Conservation (phyloP, 2,329 filamentous ascomycete genomes). For the Fusarium beomiforme region DNA sequence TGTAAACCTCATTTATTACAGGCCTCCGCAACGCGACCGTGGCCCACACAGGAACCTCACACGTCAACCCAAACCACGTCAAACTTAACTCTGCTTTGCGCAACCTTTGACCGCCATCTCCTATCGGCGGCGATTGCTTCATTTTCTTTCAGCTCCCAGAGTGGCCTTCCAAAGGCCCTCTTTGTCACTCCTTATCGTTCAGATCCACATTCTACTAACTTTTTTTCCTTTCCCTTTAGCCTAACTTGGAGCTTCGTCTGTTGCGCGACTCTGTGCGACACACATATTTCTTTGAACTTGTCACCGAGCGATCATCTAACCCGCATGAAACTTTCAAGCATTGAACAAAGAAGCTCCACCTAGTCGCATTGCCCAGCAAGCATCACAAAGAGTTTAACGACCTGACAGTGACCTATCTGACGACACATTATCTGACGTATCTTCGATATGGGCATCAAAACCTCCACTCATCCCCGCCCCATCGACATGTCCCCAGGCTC, state of each 20-base stretch:
- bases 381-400: constrained; percentile 12
- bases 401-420: constrained; percentile 15
- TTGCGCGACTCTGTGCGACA: constrained; percentile 18
- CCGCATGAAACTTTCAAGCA: constrained; percentile 10
- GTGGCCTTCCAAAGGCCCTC: constrained; percentile 19
- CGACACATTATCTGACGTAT: constrained; percentile 27
- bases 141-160: constrained; percentile 9
- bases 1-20: constrained; percentile 27
- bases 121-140: constrained; percentile 32
- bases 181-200: constrained; percentile 21
- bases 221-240: constrained; percentile 15
- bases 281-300: constrained; percentile 4
- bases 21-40: constrained; percentile 37
- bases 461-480: constrained; percentile 32
- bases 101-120: constrained; percentile 27
- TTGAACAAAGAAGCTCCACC: constrained; percentile 19
- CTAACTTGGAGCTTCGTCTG: not conserved
- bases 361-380: constrained; percentile 6
- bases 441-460: constrained; percentile 45
- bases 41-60: constrained; percentile 30
- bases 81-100: constrained; percentile 10
- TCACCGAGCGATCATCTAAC: not conserved
- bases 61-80: constrained; percentile 18
- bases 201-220: constrained; percentile 4
- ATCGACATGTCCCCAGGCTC: constrained; percentile 42